phyloP scores from a whole-genome alignment of 1,139 yeast genomes.

The Debaryomyces udenii region DNA sequence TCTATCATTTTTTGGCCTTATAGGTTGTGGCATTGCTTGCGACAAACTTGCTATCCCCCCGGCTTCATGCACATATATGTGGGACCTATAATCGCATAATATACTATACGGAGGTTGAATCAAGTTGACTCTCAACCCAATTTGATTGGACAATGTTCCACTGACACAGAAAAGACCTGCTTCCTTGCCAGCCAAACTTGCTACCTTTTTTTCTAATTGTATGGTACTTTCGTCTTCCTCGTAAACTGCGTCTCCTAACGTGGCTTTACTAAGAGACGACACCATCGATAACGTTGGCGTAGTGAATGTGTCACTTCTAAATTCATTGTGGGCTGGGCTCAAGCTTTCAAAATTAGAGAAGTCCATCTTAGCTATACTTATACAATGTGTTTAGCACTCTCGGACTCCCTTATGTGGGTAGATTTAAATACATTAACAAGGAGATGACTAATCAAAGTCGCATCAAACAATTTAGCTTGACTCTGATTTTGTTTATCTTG shows the following conservation, averaged over 20 bases:
- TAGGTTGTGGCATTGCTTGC: slow-evolving; percentile 49
- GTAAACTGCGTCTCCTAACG: slow-evolving; percentile 49
- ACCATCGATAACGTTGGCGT: slow-evolving; percentile 47
- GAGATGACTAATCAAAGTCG: too few relatives aligned
- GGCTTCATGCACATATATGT: slow-evolving; percentile 45
- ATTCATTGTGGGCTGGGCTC: slow-evolving; percentile 41
- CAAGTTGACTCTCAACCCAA: slow-evolving; percentile 44
- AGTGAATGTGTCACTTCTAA: slow-evolving; percentile 52
- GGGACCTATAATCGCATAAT: slow-evolving; percentile 45
- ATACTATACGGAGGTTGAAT: slow-evolving; percentile 50
- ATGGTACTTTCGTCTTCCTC: slow-evolving; percentile 44
- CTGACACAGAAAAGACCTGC: slow-evolving; percentile 48
- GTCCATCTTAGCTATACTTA: slow-evolving; percentile 16
- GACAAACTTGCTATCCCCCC: slow-evolving; percentile 50
- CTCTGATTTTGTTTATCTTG: too few relatives aligned
- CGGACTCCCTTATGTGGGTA: background rate
- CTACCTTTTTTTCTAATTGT: slow-evolving; percentile 38
- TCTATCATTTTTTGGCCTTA: slow-evolving; percentile 40
- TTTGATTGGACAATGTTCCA: slow-evolving; percentile 51
- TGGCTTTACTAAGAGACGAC: slow-evolving; percentile 28
- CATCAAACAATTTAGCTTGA: too few relatives aligned
- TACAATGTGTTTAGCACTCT: background rate
- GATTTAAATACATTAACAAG: background rate
- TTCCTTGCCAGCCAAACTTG: slow-evolving; percentile 42
- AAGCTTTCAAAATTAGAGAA: slow-evolving; percentile 21